Evolutionary conservation across 2,329 filamentous ascomycete genomes (phyloP).

Genomic region (Xylariales sp.): DNA sequence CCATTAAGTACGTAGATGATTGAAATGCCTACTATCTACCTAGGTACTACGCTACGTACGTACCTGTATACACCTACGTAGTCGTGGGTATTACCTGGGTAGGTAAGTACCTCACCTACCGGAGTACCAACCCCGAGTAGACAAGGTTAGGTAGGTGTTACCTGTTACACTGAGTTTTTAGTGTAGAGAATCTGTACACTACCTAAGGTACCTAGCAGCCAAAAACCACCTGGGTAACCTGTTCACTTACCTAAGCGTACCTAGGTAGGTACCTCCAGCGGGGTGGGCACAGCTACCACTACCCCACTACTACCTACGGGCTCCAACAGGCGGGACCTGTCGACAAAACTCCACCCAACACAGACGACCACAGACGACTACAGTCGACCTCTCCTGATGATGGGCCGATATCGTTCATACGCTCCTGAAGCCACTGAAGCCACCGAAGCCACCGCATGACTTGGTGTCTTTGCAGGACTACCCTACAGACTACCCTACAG

Average conservation of each 20-base stretch:
- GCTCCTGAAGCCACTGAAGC: background rate
- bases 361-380: conserved; percentile 23
- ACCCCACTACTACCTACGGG: conserved; percentile 19
- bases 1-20: background rate
- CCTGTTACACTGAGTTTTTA: too few species aligned
- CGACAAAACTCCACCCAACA: conserved; percentile 31
- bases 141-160: too few species aligned
- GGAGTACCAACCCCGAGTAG: too few species aligned
- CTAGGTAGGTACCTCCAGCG: background rate
- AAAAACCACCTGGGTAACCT: background rate
- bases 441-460: background rate
- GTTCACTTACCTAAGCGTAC: conserved; percentile 10
- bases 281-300: conserved; percentile 11
- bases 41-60: too few species aligned
- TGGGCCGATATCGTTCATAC: conserved; percentile 39
- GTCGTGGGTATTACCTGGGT: too few species aligned
- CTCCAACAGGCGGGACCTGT: conserved; percentile 16
- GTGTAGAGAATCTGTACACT: too few species aligned
- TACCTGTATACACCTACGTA: too few species aligned
- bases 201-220: too few species aligned
- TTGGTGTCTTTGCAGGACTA: conserved; percentile 32
- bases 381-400: conserved; percentile 36
- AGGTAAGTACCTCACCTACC: too few species aligned
- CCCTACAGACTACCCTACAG: background rate
- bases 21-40: too few species aligned